Percentiles rank a stretch among this genome's conserved stretches.
Evolutionary conservation across 1,284 basidiomycete species (phyloP).

Genomic region (Xanthoconium separans): DNA sequence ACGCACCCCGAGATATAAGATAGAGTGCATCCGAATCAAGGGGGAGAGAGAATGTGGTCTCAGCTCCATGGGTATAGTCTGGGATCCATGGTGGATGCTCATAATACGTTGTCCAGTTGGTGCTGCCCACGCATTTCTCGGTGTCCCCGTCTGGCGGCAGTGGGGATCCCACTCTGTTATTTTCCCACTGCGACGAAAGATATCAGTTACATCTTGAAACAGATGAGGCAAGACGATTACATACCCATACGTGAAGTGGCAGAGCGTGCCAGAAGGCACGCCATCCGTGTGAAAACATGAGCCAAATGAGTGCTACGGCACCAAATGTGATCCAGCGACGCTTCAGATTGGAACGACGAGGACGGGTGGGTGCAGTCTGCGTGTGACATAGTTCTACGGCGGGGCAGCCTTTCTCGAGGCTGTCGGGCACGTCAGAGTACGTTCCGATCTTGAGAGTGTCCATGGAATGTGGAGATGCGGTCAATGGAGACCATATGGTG

Average conservation of each 20-base stretch:
- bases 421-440: constrained; percentile 4
- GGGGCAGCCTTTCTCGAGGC: constrained; percentile 23
- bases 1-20: constrained; percentile 37
- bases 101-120: constrained; percentile 28
- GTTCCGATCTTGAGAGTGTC: constrained; percentile 10
- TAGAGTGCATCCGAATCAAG: constrained; percentile 36
- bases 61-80: constrained; percentile 25
- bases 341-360: constrained; percentile 7
- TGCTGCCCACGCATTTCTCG: constrained; percentile 15
- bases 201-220: neutral
- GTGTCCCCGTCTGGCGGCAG: neutral
- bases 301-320: constrained; percentile 10
- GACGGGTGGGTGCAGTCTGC: neutral
- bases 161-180: neutral
- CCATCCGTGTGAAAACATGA: constrained; percentile 9
- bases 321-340: constrained; percentile 9
- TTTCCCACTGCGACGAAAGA: constrained; percentile 5
- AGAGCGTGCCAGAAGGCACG: constrained; percentile 1
- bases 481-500: neutral
- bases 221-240: neutral
- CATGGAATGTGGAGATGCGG: constrained; percentile 11
- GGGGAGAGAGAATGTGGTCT: constrained; percentile 37
- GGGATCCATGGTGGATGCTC: constrained; percentile 27
- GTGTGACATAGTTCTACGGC: neutral
- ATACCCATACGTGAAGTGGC: constrained; percentile 11